Evolutionary conservation across 495 filamentous ascomycete genomes (phyloP).

Genomic region (Penicillium canariense): DNA sequence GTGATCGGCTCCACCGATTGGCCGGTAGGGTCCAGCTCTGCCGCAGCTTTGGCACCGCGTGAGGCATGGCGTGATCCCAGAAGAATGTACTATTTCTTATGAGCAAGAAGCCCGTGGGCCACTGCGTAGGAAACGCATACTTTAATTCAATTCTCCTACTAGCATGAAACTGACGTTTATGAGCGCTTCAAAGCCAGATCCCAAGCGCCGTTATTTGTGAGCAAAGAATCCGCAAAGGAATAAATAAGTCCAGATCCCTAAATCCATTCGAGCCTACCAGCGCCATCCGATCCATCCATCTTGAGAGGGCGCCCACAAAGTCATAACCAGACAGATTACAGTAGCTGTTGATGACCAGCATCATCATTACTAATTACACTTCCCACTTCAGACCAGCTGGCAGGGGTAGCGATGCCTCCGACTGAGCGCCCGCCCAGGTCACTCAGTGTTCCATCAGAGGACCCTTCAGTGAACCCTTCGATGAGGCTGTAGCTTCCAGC

Average conservation of each 20-base stretch:
- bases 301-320: not conserved
- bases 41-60: conserved; percentile 22
- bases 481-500: conserved; percentile 40
- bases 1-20: conserved; percentile 23
- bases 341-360: conserved; percentile 32
- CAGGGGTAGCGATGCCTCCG: conserved; percentile 60
- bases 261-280: not conserved
- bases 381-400: conserved; percentile 76
- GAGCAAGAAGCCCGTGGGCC: conserved; percentile 29
- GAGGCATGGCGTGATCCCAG: conserved; percentile 33
- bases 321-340: conserved; percentile 2
- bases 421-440: conserved; percentile 48
- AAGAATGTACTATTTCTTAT: conserved; percentile 37
- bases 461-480: conserved; percentile 27
- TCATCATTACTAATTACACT: conserved; percentile 63
- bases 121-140: conserved; percentile 43
- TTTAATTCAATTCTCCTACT: not conserved
- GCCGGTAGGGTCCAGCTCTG: conserved; percentile 21
- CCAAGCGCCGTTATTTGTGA: not conserved
- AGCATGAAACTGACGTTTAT: not conserved
- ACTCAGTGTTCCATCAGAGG: conserved; percentile 62
- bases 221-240: not conserved
- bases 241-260: not conserved
- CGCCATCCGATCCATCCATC: conserved; percentile 7
- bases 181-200: not conserved